Base-by-base conservation (phyloP, 2,329 filamentous ascomycete genomes). In the Talaromyces sp. region DNA sequence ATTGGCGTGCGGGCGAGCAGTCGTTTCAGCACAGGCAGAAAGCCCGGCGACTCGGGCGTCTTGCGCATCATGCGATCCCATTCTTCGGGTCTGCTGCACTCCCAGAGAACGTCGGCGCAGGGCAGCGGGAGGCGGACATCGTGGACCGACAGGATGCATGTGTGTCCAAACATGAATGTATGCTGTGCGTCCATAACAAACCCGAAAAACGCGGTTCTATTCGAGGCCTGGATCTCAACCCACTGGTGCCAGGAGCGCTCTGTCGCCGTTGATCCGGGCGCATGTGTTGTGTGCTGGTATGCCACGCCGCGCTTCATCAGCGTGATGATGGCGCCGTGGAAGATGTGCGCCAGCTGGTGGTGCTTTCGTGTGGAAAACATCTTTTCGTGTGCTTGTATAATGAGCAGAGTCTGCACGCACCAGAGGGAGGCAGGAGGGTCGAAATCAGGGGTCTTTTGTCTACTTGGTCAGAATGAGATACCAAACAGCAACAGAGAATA, bases 151-250 rank as follows among this genome's bases (percentile, higher is more conserved):
- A 70, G 64, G 38, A 66, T 62, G 21, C 66, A 66, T 1, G 64
- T 69, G 48, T 69, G 69, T 2, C 68, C 68, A 32, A 70, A 70
- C 60, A 70, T 66, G 50, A 66, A 70, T 31, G 63, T 64, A 57
- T 70, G 69, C 27, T 70, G 69, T 3, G 68, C 67, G 56, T 70
- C 69, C 69, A 70, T 70, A 11, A 70, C 55, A 46, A 70, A 70
- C 0, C 66, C 69, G 43, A 70, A 70, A 53, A 67, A 70, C 21
- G 69, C 68, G 2, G 66, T 67, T 3, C 68, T 61, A 27, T 65
- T 64, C 11, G 65, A 69, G 6, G 65, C 67, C 52, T 70, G 65
- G 35, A 65, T 59, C 48, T 68, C 64, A 27, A 70, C 62, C 69
- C 69, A 70, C 21, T 61, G 63, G 38, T 65, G 58, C 66, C 66